These are phyloP conservation scores for Paraphaeosphaeria sporulosa DNA, from an alignment of 2,329 filamentous ascomycete genomes.

Conservation along the genomic window DNA sequence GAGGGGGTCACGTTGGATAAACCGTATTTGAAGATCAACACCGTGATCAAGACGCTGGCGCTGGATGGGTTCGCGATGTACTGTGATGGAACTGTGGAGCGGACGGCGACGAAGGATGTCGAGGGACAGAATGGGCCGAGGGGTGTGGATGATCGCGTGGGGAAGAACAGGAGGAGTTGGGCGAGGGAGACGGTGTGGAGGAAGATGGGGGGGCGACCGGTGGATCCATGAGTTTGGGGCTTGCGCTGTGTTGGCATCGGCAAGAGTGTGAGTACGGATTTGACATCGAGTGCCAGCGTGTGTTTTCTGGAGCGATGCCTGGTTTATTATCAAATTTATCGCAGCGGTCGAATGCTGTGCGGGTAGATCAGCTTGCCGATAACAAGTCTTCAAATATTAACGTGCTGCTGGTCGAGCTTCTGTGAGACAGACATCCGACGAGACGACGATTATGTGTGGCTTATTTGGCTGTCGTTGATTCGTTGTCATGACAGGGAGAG, in stretches of 20 bases:
- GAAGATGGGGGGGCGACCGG: slow-evolving; percentile 20
- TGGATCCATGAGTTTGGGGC: slow-evolving; percentile 15
- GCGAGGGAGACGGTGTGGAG: slow-evolving; percentile 25
- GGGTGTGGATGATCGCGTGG: not conserved
- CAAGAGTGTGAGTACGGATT: too few species aligned
- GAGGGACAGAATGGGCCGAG: slow-evolving; percentile 10
- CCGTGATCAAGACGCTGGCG: slow-evolving; percentile 30
- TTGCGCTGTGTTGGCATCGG: too few species aligned
- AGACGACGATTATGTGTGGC: not conserved
- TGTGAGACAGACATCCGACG: not conserved
- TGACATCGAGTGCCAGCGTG: too few species aligned
- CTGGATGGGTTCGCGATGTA: slow-evolving; percentile 32
- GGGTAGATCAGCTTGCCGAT: too few species aligned
- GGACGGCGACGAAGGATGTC: slow-evolving; percentile 29
- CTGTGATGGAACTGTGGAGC: slow-evolving; percentile 29
- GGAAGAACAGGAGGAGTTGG: slow-evolving; percentile 22
- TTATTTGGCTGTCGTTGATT: not conserved
- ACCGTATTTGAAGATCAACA: slow-evolving; percentile 32
- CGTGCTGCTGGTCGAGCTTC: not conserved
- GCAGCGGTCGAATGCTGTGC: too few species aligned
- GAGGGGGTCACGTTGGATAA: slow-evolving; percentile 23
- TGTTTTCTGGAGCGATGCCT: too few species aligned
- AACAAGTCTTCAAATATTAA: too few species aligned
- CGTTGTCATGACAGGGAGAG: not conserved
- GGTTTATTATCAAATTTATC: too few species aligned